Evolutionary conservation across 768 basidiomycete species (phyloP), one percentile per base, ranked within the genome.

Genomic region (Galerina sulciceps): DNA sequence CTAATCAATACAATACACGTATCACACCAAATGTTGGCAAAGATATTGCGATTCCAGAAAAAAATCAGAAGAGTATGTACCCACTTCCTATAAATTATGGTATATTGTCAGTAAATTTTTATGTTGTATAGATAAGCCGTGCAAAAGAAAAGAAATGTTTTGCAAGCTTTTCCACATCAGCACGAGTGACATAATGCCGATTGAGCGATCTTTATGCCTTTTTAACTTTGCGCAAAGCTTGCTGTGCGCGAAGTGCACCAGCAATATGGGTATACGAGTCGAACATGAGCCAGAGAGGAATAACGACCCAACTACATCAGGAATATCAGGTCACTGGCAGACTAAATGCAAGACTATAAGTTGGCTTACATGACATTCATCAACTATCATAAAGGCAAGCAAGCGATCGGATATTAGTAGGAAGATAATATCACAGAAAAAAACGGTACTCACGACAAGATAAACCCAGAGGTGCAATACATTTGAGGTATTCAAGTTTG

Each of bases 201-300:
- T 45, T 20, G 44, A 11, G 4, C 2, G 5, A 45, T 37, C 36
- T 45, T 57, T 42, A 60, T 9, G 59, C 48, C 18, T 44, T 48
- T 17, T 60, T 60, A 15, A 41, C 11, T 48, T 60, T 60, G 1
- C 36, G 8, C 13, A 37, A 49, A 37, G 47, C 56, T 62, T 79
- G 78, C 13, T 60, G 63, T 13, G 67, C 57, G 20, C 89, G 85
- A 60, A 93, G 76, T 9, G 87, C 76, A 40, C 75, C 72, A 14
- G 88, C 81, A 55, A 94, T 91, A 59, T 88, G 82, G 3, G 75
- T 75, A 60, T 92, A 94, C 0, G 93, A 92, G 67, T 93, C 88
- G 62, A 77, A 76, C 88, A 95, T 89, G 58, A 94, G 78, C 76
- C 82, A 83, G 18, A 93, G 53, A 2, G 93, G 93, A 61, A 93